Percentiles rank a stretch among this genome's conserved stretches.
Conservation (phyloP, 331 rosid species). For the Phaseolus coccineus region DNA sequence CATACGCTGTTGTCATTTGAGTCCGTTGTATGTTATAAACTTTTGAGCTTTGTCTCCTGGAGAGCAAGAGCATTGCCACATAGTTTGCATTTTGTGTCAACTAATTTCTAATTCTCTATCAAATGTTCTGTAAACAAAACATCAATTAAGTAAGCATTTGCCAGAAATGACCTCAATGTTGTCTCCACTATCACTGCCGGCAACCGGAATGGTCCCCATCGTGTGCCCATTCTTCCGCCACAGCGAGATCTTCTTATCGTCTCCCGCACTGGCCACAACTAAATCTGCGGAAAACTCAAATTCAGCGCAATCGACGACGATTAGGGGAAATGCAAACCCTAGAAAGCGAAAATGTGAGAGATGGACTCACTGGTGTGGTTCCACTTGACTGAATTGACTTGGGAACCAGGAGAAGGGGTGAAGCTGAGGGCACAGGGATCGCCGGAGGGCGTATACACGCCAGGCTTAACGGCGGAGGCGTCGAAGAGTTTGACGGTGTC, state of each 20-base stretch:
- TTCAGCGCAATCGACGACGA: constrained; percentile 29
- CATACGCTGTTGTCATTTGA: neutral
- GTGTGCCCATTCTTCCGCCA: constrained; percentile 92
- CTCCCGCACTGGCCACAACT: constrained; percentile 98
- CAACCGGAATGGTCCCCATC: constrained; percentile 94
- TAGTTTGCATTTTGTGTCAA: neutral
- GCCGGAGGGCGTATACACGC: constrained; percentile 50
- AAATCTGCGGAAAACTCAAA: constrained; percentile 63
- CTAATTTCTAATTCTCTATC: neutral
- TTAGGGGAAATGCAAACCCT: constrained; percentile 40
- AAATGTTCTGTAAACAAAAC: neutral
- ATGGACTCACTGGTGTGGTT: constrained; percentile 90
- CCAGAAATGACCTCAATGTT: constrained; percentile 70
- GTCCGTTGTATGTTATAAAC: neutral
- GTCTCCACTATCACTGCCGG: constrained; percentile 84
- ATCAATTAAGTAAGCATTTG: neutral
- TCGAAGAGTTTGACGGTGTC: constrained; percentile 95
- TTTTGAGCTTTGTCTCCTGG: neutral
- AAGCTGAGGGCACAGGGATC: constrained; percentile 92
- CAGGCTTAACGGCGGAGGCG: constrained; percentile 79
- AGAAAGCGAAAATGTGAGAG: neutral
- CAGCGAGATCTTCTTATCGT: constrained; percentile 90
- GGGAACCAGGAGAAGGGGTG: constrained; percentile 82
- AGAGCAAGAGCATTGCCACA: neutral
- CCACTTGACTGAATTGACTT: constrained; percentile 95